These are phyloP conservation scores for Vanrija sp. DNA, from an alignment of 1,284 basidiomycete species.

Conservation along the genomic window DNA sequence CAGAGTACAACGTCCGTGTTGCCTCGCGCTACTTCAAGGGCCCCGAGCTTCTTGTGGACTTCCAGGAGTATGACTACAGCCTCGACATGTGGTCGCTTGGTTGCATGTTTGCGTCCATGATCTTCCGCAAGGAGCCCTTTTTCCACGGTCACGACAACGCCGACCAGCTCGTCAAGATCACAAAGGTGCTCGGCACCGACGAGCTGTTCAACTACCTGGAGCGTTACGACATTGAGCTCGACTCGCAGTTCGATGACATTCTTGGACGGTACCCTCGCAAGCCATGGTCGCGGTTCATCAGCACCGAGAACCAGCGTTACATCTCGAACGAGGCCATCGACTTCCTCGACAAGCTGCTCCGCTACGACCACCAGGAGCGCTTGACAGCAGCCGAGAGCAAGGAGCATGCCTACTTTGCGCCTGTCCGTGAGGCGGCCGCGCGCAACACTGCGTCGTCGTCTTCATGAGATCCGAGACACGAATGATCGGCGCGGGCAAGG, in stretches of 20 bases:
- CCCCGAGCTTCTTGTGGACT: slow-evolving; percentile 94
- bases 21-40: slow-evolving; percentile 98
- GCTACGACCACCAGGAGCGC: slow-evolving; percentile 93
- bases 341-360: slow-evolving; percentile 89
- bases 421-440: slow-evolving; percentile 27
- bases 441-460: slow-evolving; percentile 1
- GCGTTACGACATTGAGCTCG: slow-evolving; percentile 90
- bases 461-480: not conserved
- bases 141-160: slow-evolving; percentile 99
- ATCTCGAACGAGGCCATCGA: slow-evolving; percentile 98
- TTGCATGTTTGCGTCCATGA: slow-evolving; percentile 99
- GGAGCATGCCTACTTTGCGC: slow-evolving; percentile 73
- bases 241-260: slow-evolving; percentile 84
- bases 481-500: not conserved
- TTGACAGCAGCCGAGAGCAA: slow-evolving; percentile 90
- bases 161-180: slow-evolving; percentile 97
- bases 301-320: slow-evolving; percentile 89
- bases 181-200: slow-evolving; percentile 95
- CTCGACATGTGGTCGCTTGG: slow-evolving; percentile 98
- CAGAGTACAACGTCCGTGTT: slow-evolving; percentile 97
- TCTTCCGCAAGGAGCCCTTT: slow-evolving; percentile 99
- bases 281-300: slow-evolving; percentile 90
- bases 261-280: slow-evolving; percentile 88
- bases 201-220: slow-evolving; percentile 80
- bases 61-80: slow-evolving; percentile 96